Conservation (phyloP, 805 yeast genomes). For the Blastobotrys terrestris region DNA sequence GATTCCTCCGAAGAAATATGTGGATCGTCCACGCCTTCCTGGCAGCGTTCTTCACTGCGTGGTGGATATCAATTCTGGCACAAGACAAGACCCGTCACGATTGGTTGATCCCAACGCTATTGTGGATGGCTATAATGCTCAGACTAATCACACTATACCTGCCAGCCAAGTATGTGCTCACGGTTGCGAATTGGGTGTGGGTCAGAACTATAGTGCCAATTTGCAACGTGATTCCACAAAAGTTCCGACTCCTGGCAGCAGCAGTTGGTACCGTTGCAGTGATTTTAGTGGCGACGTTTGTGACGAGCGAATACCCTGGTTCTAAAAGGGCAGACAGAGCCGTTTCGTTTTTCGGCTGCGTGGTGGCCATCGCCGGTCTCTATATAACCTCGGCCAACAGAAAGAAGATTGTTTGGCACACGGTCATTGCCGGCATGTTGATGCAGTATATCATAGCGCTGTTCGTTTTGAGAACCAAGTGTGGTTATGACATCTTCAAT, state of each 20-base stretch:
- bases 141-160: slow-evolving; percentile 47
- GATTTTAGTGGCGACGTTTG: slow-evolving; percentile 49
- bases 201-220: slow-evolving; percentile 24
- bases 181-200: slow-evolving; percentile 29
- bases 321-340: slow-evolving; percentile 49
- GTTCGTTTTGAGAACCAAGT: slow-evolving; percentile 53
- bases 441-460: slow-evolving; percentile 55
- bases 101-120: slow-evolving; percentile 54
- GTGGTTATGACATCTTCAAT: slow-evolving; percentile 57
- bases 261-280: slow-evolving; percentile 41
- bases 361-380: slow-evolving; percentile 41
- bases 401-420: slow-evolving; percentile 46
- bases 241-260: slow-evolving; percentile 40
- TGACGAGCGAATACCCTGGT: slow-evolving; percentile 39
- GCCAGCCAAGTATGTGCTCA: slow-evolving; percentile 31
- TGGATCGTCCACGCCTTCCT: slow-evolving; percentile 24
- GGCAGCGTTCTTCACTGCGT: slow-evolving; percentile 42
- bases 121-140: slow-evolving; percentile 46
- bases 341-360: slow-evolving; percentile 49
- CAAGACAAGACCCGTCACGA: slow-evolving; percentile 43
- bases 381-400: slow-evolving; percentile 43
- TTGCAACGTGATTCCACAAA: slow-evolving; percentile 35
- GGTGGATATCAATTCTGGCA: slow-evolving; percentile 52
- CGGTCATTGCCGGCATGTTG: slow-evolving; percentile 54
- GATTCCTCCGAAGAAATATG: slow-evolving; percentile 12